Evolutionary conservation across 352 stramenopile species (phyloP).

Genomic region (Globisporangium spiculum): DNA sequence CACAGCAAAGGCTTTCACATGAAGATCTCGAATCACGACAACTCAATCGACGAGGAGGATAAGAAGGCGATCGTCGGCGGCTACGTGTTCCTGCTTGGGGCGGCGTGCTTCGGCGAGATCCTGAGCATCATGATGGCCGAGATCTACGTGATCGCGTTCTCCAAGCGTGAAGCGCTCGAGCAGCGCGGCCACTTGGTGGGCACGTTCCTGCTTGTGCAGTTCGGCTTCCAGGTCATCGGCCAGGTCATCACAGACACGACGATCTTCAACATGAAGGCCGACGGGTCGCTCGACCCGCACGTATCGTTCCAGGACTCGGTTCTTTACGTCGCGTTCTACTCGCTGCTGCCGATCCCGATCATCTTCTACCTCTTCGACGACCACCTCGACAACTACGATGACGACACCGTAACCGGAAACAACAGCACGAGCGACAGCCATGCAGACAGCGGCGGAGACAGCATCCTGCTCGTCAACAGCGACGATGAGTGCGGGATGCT

Average conservation of each 20-base stretch:
- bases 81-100: conserved; percentile 36
- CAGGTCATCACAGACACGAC: conserved; percentile 31
- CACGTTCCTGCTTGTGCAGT: conserved; percentile 39
- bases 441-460: conserved; percentile 5
- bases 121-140: conserved; percentile 38
- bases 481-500: conserved; percentile 24
- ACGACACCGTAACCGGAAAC: not conserved
- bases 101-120: conserved; percentile 43
- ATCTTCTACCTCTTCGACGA: conserved; percentile 39
- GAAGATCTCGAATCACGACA: conserved; percentile 20
- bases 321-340: conserved; percentile 35
- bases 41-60: conserved; percentile 21
- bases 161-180: conserved; percentile 26
- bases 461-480: conserved; percentile 13
- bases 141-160: conserved; percentile 47
- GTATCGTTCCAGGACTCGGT: conserved; percentile 29
- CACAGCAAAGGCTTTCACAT: conserved; percentile 22
- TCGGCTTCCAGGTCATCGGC: conserved; percentile 29
- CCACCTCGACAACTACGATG: conserved; percentile 12
- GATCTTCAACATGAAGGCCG: conserved; percentile 27
- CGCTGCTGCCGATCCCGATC: conserved; percentile 36
- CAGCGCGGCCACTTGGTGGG: conserved; percentile 34
- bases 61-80: conserved; percentile 25
- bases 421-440: conserved; percentile 12
- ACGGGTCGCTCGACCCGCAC: conserved; percentile 13